Percentiles rank a stretch among this genome's conserved stretches.
Conservation (phyloP, 306 rosid genomes). For the Dryas drummondii region DNA sequence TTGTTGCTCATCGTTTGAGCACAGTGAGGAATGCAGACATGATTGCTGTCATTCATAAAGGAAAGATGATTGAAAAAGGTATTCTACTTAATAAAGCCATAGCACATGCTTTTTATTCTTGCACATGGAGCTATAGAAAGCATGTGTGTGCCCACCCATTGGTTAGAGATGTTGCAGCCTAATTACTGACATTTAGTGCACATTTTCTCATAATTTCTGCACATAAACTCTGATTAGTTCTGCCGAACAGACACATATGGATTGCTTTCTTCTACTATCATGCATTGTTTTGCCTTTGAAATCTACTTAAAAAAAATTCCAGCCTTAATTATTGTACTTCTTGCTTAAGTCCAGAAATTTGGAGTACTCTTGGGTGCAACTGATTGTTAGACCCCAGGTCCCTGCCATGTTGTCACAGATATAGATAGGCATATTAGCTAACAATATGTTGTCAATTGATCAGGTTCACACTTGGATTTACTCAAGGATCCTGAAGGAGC, state of each 20-base stretch:
- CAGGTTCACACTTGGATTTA: conserved; percentile 70
- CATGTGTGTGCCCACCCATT: background rate
- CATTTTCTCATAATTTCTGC: background rate
- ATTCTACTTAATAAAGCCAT: background rate
- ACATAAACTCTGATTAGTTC: background rate
- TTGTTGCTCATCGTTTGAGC: conserved; percentile 96
- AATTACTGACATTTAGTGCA: background rate
- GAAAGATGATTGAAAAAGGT: conserved; percentile 95
- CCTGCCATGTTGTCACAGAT: background rate
- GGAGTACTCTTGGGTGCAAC: background rate
- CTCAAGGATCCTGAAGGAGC: conserved; percentile 75
- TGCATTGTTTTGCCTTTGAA: background rate
- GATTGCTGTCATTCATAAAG: conserved; percentile 90
- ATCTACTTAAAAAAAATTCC: background rate
- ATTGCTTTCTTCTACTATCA: background rate
- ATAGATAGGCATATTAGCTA: background rate
- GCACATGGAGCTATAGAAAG: background rate
- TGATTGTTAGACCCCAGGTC: background rate
- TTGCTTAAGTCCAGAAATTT: background rate
- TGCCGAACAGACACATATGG: background rate
- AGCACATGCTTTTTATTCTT: background rate
- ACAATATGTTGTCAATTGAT: conserved; percentile 17
- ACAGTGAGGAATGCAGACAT: conserved; percentile 77
- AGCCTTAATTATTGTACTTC: background rate
- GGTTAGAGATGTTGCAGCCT: background rate